Conservation (phyloP, 495 filamentous ascomycete species). For the Talaromyces wortmannii region DNA sequence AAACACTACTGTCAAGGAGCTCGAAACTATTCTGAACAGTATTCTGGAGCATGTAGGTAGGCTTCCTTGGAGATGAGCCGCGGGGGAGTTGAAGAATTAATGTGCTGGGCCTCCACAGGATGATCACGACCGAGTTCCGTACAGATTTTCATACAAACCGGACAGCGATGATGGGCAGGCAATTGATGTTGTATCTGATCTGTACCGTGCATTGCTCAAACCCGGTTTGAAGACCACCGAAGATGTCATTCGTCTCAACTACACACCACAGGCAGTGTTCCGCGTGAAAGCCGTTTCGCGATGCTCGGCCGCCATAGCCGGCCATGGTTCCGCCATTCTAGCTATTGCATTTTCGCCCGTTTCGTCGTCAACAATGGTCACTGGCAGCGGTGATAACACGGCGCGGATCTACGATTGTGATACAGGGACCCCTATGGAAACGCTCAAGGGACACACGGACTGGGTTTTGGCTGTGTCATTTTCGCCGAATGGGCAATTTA, state of each 20-base stretch:
- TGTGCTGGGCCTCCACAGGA: conserved; percentile 37
- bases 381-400: conserved; percentile 85
- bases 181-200: conserved; percentile 57
- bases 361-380: conserved; percentile 74
- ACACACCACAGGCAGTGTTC: conserved; percentile 91
- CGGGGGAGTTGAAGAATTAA: neutral
- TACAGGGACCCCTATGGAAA: conserved; percentile 83
- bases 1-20: conserved; percentile 82
- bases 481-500: conserved; percentile 71
- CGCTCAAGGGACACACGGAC: conserved; percentile 85
- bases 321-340: conserved; percentile 90
- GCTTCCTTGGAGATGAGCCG: conserved; percentile 5
- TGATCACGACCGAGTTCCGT: conserved; percentile 73
- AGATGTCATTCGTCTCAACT: conserved; percentile 69
- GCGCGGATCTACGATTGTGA: conserved; percentile 95
- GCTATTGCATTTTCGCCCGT: conserved; percentile 81
- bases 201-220: conserved; percentile 65
- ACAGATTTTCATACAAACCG: conserved; percentile 71
- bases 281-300: conserved; percentile 86
- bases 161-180: conserved; percentile 46
- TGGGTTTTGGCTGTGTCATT: conserved; percentile 89
- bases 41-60: conserved; percentile 69
- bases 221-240: conserved; percentile 62
- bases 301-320: conserved; percentile 80
- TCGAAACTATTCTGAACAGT: conserved; percentile 87